Evolutionary conservation across 805 yeast species (phyloP), one percentile per base, ranked within the genome.

Genomic region (Saturnispora diversa): DNA sequence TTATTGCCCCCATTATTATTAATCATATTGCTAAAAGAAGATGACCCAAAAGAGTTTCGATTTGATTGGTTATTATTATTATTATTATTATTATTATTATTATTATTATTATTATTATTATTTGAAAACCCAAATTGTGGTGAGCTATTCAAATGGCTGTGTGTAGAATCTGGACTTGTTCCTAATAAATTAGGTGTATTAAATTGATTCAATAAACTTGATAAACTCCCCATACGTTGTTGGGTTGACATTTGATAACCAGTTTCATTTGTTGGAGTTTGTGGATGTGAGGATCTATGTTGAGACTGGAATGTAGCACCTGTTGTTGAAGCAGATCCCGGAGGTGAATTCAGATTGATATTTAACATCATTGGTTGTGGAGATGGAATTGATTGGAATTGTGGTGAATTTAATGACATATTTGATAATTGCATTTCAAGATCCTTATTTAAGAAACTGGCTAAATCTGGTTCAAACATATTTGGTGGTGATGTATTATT

Each of bases 391-490:
- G 20, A 20, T 13, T 30, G 22, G 11, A 11, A 28, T 11, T 37
- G 35, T 7, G 27, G 11, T n/a, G 40, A 30, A 21, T 37, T 46
- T 16, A 50, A 41, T 7, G 53, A 43, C 34, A 50, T 42, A 27
- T 42, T 42, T 24, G 43, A 39, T 26, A 50, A 28, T 26, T 48
- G 52, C 23, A 43, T 40, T 28, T 50, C 54, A 15, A 50, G 41
- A 32, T 50, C 52, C 17, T 48, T 50, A 31, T 50, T 48, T 11
- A 50, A 36, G 21, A 45, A 49, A 33, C 35, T 39, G 19, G 33
- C 31, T 17, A 44, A 34, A 40, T 45, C 49, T 26, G 37, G 36
- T 16, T 40, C 21, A 21, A 38, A 31, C 19, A 39, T 43, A 25
- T 40, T 35, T 21, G 40, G 19, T 20, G 46, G 6, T 13, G 36